Conservation (phyloP, 176 grass and related monocot species). For the Eleusine indica region DNA sequence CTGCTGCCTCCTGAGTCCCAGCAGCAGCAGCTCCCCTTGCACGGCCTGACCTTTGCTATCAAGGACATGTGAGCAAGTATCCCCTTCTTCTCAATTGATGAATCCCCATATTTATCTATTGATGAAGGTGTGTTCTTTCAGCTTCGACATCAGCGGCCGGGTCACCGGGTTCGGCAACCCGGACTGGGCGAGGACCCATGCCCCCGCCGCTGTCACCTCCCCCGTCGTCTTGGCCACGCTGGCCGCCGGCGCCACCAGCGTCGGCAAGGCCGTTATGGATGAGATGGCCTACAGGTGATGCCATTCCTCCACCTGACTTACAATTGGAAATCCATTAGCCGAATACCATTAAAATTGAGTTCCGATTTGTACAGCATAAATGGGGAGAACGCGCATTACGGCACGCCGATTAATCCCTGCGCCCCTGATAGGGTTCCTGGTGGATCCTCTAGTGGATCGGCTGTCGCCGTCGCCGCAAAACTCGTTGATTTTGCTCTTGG, state of each 20-base stretch:
- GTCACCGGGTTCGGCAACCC: slow-evolving; percentile 79
- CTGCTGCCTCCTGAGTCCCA: slow-evolving; percentile 14
- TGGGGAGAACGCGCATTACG: slow-evolving; percentile 89
- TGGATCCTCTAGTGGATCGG: slow-evolving; percentile 90
- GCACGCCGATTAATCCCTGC: slow-evolving; percentile 83
- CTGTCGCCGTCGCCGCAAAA: slow-evolving; percentile 71
- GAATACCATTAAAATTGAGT: not conserved
- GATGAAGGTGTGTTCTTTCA: slow-evolving; percentile 17
- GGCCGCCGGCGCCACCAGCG: slow-evolving; percentile 64
- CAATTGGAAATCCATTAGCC: not conserved
- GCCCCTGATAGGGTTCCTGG: slow-evolving; percentile 71
- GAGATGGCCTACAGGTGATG: slow-evolving; percentile 83
- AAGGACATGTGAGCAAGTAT: slow-evolving; percentile 57
- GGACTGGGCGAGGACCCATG: slow-evolving; percentile 77
- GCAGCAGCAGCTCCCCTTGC: slow-evolving; percentile 35
- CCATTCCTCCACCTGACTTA: not conserved
- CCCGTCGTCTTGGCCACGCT: slow-evolving; percentile 66
- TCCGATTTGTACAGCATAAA: slow-evolving; percentile 56
- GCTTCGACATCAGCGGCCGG: slow-evolving; percentile 73
- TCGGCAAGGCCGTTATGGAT: slow-evolving; percentile 90
- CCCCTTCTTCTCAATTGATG: not conserved
- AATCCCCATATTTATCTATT: not conserved
- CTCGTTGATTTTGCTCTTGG: slow-evolving; percentile 80
- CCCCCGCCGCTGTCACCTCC: slow-evolving; percentile 59
- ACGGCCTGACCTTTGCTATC: slow-evolving; percentile 60